A percentile compares a stretch with the other conserved stretches of the same genome.
phyloP scores from a whole-genome alignment of 495 filamentous ascomycete species.

The Talaromyces wortmannii region DNA sequence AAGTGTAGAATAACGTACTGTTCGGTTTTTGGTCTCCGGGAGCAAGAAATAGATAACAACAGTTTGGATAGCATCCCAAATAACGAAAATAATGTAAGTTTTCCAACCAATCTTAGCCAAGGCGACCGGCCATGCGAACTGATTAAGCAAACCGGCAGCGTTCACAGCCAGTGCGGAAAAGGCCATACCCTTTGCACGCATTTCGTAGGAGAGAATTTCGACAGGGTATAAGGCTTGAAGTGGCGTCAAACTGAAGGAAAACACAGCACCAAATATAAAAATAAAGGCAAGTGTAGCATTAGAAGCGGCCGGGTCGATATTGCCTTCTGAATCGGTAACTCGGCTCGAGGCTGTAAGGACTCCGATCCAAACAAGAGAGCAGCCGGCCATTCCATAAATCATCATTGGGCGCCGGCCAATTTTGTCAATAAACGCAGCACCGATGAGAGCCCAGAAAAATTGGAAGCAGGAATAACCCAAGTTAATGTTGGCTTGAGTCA shows the following conservation, averaged over 20 bases:
- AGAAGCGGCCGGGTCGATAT: conserved; percentile 33
- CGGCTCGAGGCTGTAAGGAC: conserved; percentile 11
- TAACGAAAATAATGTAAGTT: conserved; percentile 63
- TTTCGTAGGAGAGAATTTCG: conserved; percentile 52
- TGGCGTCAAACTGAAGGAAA: conserved; percentile 56
- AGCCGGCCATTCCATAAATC: conserved; percentile 44
- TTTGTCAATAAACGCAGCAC: conserved; percentile 56
- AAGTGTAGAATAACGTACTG: neutral
- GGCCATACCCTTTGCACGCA: conserved; percentile 60
- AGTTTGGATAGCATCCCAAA: conserved; percentile 41
- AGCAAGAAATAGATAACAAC: conserved; percentile 52
- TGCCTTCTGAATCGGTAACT: conserved; percentile 20
- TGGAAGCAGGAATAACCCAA: conserved; percentile 8
- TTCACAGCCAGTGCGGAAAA: conserved; percentile 41
- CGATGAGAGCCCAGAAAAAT: conserved; percentile 24
- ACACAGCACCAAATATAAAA: conserved; percentile 59
- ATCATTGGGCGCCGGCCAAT: conserved; percentile 54
- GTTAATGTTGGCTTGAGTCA: conserved; percentile 10
- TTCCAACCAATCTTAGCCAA: conserved; percentile 52
- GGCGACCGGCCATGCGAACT: conserved; percentile 43
- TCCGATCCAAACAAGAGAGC: conserved; percentile 23
- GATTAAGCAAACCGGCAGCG: conserved; percentile 47
- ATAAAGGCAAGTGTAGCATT: conserved; percentile 53
- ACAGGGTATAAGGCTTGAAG: conserved; percentile 62
- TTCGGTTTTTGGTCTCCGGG: conserved; percentile 45